phyloP scores from a whole-genome alignment of 305 asterid genomes.

The Fraxinus paxiana region DNA sequence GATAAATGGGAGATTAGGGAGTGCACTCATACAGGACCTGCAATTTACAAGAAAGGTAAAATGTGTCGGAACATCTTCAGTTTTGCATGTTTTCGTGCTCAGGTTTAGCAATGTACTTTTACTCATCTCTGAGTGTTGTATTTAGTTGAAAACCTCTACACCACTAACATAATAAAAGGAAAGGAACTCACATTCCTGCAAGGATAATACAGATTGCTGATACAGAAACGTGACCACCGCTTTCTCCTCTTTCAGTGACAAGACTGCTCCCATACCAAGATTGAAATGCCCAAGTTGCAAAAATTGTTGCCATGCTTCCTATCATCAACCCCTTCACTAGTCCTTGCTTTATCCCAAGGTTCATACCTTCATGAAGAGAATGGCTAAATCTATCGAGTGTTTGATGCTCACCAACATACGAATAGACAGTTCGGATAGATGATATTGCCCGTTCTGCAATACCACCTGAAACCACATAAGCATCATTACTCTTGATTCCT shows the following conservation, averaged over 20 bases:
- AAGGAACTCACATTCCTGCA: conserved; percentile 33
- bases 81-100: neutral
- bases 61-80: neutral
- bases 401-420: conserved; percentile 62
- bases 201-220: conserved; percentile 24
- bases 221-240: conserved; percentile 44
- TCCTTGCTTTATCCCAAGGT: conserved; percentile 63
- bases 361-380: conserved; percentile 49
- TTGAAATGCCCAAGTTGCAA: conserved; percentile 71
- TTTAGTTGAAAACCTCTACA: neutral
- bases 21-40: conserved; percentile 69
- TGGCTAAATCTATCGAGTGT: conserved; percentile 49
- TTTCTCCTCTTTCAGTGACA: conserved; percentile 60
- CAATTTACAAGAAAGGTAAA: conserved; percentile 6
- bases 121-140: neutral
- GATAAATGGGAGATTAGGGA: conserved; percentile 61
- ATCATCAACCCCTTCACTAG: conserved; percentile 66
- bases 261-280: conserved; percentile 73
- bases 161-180: conserved; percentile 14
- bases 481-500: conserved; percentile 50
- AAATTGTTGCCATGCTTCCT: conserved; percentile 70
- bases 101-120: neutral
- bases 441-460: conserved; percentile 68
- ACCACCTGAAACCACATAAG: conserved; percentile 57
- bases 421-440: conserved; percentile 63